Percentiles rank a stretch among this genome's conserved stretches.
These are phyloP conservation scores for Amanita rubescens DNA, from an alignment of 768 basidiomycete genomes.

Conservation along the genomic window DNA sequence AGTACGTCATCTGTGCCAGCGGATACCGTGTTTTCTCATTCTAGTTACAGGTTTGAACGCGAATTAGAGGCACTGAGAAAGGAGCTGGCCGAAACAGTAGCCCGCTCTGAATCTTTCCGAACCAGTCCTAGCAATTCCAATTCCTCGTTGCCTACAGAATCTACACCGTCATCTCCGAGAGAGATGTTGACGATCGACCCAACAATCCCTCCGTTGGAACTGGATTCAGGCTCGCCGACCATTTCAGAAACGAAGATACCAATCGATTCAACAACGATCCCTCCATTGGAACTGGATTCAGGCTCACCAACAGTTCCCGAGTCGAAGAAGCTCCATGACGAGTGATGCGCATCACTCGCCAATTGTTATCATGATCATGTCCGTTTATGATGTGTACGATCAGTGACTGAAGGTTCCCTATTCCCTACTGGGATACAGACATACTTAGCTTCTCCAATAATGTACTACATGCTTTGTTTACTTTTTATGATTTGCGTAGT, in stretches of 20 bases:
- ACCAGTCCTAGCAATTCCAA: constrained; percentile 48
- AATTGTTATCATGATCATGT: not conserved
- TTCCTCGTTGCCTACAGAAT: constrained; percentile 28
- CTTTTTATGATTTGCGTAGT: not conserved
- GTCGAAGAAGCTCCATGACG: constrained; percentile 21
- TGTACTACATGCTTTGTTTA: constrained; percentile 4
- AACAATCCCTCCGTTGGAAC: constrained; percentile 19
- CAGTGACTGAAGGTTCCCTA: not conserved
- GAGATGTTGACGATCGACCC: not conserved
- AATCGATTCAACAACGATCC: constrained; percentile 8
- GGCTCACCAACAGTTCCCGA: constrained; percentile 9
- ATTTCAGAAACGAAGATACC: not conserved
- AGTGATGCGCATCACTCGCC: constrained; percentile 17
- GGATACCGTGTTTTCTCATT: constrained; percentile 8
- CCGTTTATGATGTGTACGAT: constrained; percentile 8
- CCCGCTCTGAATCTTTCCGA: constrained; percentile 37
- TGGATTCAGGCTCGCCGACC: constrained; percentile 16
- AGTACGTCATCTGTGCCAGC: constrained; percentile 45
- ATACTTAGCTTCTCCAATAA: not conserved
- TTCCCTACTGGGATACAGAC: not conserved
- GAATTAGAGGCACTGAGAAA: constrained; percentile 87
- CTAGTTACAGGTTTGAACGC: constrained; percentile 68
- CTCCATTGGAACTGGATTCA: constrained; percentile 21
- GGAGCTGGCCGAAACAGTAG: constrained; percentile 69
- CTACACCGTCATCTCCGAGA: constrained; percentile 11